Evolutionary conservation across 208 protist genomes (phyloP).

Genomic region (Trypanosomatidae sp.): DNA sequence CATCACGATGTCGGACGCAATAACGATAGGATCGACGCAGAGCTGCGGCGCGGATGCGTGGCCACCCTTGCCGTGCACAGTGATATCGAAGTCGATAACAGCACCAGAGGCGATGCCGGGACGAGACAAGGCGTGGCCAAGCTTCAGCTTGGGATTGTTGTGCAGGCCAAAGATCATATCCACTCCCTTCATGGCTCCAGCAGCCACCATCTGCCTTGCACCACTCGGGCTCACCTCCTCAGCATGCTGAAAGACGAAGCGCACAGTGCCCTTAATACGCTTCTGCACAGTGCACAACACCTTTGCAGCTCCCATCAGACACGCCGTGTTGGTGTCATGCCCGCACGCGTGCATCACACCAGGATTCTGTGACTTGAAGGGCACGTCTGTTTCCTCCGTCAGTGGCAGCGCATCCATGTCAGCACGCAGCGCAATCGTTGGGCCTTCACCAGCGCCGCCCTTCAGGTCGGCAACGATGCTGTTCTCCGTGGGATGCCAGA

Average conservation of each 20-base stretch:
- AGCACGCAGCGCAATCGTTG: constrained; percentile 40
- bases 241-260: constrained; percentile 74
- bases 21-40: constrained; percentile 54
- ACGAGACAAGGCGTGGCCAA: constrained; percentile 20
- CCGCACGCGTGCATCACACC: constrained; percentile 74
- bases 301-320: no score
- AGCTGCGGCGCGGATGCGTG: constrained; percentile 55
- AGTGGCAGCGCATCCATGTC: constrained; percentile 70
- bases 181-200: constrained; percentile 48
- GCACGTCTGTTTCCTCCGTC: constrained; percentile 43
- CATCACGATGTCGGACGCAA: constrained; percentile 46
- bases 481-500: constrained; percentile 33
- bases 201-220: constrained; percentile 46
- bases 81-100: constrained; percentile 65
- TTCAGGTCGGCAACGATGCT: constrained; percentile 50
- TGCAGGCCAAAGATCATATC: constrained; percentile 57
- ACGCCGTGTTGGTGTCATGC: no score
- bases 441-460: constrained; percentile 41
- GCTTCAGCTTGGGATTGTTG: constrained; percentile 25
- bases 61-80: constrained; percentile 52
- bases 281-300: no score
- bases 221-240: constrained; percentile 61
- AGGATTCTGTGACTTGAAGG: constrained; percentile 42
- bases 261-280: constrained; percentile 56
- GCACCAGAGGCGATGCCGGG: constrained; percentile 42